phyloP scores from a whole-genome alignment of 2,329 filamentous ascomycete genomes.

The Leptographium procerum region DNA sequence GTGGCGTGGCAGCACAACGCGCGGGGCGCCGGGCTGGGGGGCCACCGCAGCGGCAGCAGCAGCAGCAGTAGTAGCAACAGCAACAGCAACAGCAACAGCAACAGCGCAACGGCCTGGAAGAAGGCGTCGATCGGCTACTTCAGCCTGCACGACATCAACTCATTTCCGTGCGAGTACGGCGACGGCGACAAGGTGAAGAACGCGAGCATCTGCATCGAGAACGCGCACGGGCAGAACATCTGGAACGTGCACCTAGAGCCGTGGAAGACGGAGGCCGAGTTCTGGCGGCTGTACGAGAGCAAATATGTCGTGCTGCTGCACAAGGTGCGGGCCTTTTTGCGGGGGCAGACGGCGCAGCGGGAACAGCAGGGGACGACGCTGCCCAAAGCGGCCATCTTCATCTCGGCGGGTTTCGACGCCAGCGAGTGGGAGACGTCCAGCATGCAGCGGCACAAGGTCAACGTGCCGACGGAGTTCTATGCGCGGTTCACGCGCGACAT shows the following conservation, averaged over 20 bases:
- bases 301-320: slow-evolving; percentile 68
- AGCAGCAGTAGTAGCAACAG: not conserved
- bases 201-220: slow-evolving; percentile 87
- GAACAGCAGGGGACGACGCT: not conserved
- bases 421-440: slow-evolving; percentile 86
- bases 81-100: not conserved
- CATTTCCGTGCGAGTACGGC: slow-evolving; percentile 90
- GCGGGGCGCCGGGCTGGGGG: slow-evolving; percentile 42
- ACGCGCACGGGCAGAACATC: slow-evolving; percentile 83
- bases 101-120: slow-evolving; percentile 61
- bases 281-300: slow-evolving; percentile 77
- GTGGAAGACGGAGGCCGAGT: slow-evolving; percentile 74
- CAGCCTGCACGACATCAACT: slow-evolving; percentile 96
- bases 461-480: slow-evolving; percentile 95
- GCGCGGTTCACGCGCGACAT: slow-evolving; percentile 82
- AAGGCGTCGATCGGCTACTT: slow-evolving; percentile 90
- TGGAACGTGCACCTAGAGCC: slow-evolving; percentile 93
- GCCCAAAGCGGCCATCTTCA: slow-evolving; percentile 71
- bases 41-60: not conserved
- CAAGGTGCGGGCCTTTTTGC: slow-evolving; percentile 71
- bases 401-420: slow-evolving; percentile 94
- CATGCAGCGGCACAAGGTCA: slow-evolving; percentile 94
- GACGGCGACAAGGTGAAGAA: slow-evolving; percentile 88
- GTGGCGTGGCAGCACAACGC: slow-evolving; percentile 88
- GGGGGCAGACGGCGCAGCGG: slow-evolving; percentile 51